phyloP scores from a whole-genome alignment of 352 stramenopile species.

The Phytopythium litorale region DNA sequence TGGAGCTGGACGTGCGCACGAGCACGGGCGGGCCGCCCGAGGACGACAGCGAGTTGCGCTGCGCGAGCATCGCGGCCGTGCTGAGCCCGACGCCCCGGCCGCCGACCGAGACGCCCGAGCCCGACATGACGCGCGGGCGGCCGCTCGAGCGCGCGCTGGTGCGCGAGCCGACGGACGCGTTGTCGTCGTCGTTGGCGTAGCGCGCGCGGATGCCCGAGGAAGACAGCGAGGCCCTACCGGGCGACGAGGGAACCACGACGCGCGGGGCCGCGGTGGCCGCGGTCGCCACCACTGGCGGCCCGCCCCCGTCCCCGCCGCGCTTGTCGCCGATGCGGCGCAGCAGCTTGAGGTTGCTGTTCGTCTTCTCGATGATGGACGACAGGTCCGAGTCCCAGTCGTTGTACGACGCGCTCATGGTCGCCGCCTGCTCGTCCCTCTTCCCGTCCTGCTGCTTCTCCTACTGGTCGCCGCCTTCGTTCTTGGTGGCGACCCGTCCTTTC shows the following conservation, averaged over 20 bases:
- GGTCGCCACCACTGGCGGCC: constrained; percentile 22
- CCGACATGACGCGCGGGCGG: constrained; percentile 18
- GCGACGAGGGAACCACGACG: constrained; percentile 14
- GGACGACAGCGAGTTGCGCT: constrained; percentile 16
- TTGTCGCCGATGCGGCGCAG: constrained; percentile 78
- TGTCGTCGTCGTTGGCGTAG: constrained; percentile 20
- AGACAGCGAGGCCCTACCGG: constrained; percentile 12
- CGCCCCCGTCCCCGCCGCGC: constrained; percentile 29
- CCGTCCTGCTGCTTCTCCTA: not conserved
- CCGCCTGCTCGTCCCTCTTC: not conserved
- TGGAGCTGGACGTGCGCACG: constrained; percentile 5
- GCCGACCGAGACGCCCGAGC: constrained; percentile 11
- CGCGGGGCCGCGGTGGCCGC: constrained; percentile 11
- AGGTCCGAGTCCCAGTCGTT: constrained; percentile 82
- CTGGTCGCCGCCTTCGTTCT: not conserved
- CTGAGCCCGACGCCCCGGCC: not conserved
- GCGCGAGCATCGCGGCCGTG: constrained; percentile 34
- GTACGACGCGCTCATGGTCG: constrained; percentile 50
- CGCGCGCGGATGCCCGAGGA: constrained; percentile 16
- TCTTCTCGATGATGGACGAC: constrained; percentile 87
- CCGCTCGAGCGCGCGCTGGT: constrained; percentile 17
- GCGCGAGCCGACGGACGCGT: constrained; percentile 17
- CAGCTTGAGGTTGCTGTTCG: constrained; percentile 84
- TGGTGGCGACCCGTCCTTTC: not conserved
- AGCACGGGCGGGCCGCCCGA: not conserved